These are phyloP conservation scores for Saccharomycopsis javanensis DNA, from an alignment of 805 yeast genomes.

Conservation along the genomic window DNA sequence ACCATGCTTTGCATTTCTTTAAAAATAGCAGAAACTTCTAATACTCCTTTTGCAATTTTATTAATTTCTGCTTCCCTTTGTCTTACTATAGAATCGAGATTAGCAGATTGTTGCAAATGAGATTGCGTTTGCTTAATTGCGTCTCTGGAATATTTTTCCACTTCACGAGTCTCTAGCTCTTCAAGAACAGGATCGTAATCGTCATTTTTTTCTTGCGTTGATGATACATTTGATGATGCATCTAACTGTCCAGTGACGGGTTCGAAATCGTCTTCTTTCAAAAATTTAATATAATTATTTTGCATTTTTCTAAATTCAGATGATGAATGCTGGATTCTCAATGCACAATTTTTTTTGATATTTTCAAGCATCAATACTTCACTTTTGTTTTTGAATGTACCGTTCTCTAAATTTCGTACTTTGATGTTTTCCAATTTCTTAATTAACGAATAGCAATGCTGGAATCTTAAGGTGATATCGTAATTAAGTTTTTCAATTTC, in stretches of 20 bases:
- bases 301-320: slow-evolving; percentile 78
- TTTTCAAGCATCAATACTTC: slow-evolving; percentile 66
- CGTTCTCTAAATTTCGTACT: slow-evolving; percentile 29
- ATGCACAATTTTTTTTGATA: slow-evolving; percentile 75
- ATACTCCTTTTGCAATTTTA: slow-evolving; percentile 84
- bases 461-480: slow-evolving; percentile 65
- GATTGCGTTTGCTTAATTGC: slow-evolving; percentile 42
- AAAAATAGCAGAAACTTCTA: slow-evolving; percentile 88
- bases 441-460: slow-evolving; percentile 66
- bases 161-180: slow-evolving; percentile 30
- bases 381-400: slow-evolving; percentile 25
- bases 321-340: slow-evolving; percentile 70
- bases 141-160: slow-evolving; percentile 44
- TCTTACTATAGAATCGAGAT: slow-evolving; percentile 24
- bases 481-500: slow-evolving; percentile 73
- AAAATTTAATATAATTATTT: slow-evolving; percentile 74
- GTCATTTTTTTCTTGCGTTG: slow-evolving; percentile 8
- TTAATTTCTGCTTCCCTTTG: slow-evolving; percentile 86
- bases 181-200: slow-evolving; percentile 24
- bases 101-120: slow-evolving; percentile 23
- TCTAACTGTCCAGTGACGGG: slow-evolving; percentile 17
- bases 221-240: slow-evolving; percentile 25
- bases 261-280: slow-evolving; percentile 71
- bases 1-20: slow-evolving; percentile 86
- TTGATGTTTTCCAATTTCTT: slow-evolving; percentile 49